Base-by-base conservation (phyloP, 148 eudicot species). In the Simmondsia chinensis region DNA sequence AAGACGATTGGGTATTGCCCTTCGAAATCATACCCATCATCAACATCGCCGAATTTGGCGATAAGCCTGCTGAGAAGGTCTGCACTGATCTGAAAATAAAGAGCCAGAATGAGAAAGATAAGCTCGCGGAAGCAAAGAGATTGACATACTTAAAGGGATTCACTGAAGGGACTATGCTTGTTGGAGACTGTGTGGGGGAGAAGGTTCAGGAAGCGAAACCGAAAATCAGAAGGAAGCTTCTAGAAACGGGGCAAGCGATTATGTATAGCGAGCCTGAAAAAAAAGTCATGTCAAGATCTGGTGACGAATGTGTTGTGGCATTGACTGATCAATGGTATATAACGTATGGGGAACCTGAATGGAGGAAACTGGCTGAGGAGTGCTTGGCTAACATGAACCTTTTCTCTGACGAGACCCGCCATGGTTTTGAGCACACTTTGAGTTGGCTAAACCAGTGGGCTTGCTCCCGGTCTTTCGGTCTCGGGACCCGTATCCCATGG, bases 401-500 rank as follows among this genome's bases (percentile, higher is more conserved):
- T 26, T 88, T 57, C 61, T 68, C 76, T 20, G 94, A 80, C 44
- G 96, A 87, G 68, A 68, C 94, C 4, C 75, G 88, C 5, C 96
- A 87, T 54, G 96, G 94, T 13, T 83, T 87, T 70, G 96, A 87
- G 56, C 87, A 88, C 71, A 83, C 96, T 9, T 33, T 88, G 52
- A 43, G 94, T 54, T 88, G 96, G 96, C 73, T 88, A 20, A 80
- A 83, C 58, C 94, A 83, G 41, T 88, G 96, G 96, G 96, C 96
- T 2, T 88, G 94, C 57, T 88, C 94, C 28, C 70, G 91, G 24
- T 80, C 66, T 39, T 88, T 88, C 64, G 96, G 94, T 37, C 91
- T 88, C 12, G 96, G 96, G 15, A 77, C 96, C 27, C 86, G 91
- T 14, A 88, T 88, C 50, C 96, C 96, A 9, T 88, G 96, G 96